Conservation (phyloP, 1,284 basidiomycete species). For the Polyporus tsugae region DNA sequence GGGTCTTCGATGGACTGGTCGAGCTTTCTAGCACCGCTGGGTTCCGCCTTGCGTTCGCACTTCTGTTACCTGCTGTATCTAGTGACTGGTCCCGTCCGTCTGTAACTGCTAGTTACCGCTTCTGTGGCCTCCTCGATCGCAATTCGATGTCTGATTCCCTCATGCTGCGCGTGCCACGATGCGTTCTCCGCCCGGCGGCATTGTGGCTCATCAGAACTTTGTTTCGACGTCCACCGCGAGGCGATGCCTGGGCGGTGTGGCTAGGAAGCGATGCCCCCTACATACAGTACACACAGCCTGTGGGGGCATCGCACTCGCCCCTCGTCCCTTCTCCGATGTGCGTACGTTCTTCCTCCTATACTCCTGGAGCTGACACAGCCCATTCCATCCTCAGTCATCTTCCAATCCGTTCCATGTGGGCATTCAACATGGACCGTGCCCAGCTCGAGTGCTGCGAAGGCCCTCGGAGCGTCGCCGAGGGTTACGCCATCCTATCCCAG, state of each 20-base stretch:
- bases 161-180: not conserved
- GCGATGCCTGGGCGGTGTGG: not conserved
- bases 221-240: not conserved
- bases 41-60: not conserved
- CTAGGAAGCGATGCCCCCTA: not conserved
- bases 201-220: not conserved
- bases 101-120: not conserved
- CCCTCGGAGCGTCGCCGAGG: not conserved
- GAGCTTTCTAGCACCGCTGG: not conserved
- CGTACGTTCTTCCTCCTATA: not conserved
- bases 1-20: not conserved
- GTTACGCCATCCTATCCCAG: not conserved
- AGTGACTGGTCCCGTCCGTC: not conserved
- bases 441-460: not conserved
- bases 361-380: not conserved
- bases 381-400: not conserved
- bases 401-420: no score
- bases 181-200: not conserved
- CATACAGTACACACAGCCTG: no score
- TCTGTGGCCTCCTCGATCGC: not conserved
- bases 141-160: not conserved
- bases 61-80: not conserved
- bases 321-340: not conserved
- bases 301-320: not conserved
- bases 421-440: not conserved